Conservation (phyloP, 2,329 filamentous ascomycete species). For the Alternaria arborescens region DNA sequence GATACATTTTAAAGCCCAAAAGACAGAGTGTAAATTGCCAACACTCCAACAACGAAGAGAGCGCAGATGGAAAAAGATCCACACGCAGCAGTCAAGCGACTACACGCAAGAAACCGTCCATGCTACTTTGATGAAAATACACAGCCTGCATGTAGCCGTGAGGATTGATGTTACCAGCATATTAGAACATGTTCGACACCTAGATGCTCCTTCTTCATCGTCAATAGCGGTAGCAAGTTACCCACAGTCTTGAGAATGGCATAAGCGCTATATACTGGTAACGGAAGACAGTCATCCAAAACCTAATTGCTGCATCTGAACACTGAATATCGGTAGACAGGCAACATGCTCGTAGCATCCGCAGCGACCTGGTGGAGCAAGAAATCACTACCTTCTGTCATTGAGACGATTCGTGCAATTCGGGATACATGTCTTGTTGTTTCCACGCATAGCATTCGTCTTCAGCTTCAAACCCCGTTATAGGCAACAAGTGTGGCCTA, state of each 20-base stretch:
- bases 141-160: constrained; percentile 16
- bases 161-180: not conserved
- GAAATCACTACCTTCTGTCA: not conserved
- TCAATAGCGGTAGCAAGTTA: not conserved
- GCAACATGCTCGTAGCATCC: not conserved
- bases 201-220: not conserved
- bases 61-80: constrained; percentile 29
- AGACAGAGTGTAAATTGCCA: constrained; percentile 31
- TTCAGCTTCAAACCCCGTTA: no score
- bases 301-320: not conserved
- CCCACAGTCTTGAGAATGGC: not conserved
- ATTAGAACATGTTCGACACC: not conserved
- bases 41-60: constrained; percentile 34
- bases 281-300: not conserved
- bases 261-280: not conserved
- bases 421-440: not conserved
- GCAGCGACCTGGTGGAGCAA: not conserved
- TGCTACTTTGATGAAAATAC: not conserved
- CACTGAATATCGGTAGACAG: not conserved
- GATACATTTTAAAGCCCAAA: constrained; percentile 25
- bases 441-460: not conserved
- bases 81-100: not conserved
- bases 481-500: no score
- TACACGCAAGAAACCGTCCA: not conserved
- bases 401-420: not conserved